These are phyloP conservation scores for Galeopsis tetrahit DNA, from an alignment of 257 asterid species.

Conservation along the genomic window DNA sequence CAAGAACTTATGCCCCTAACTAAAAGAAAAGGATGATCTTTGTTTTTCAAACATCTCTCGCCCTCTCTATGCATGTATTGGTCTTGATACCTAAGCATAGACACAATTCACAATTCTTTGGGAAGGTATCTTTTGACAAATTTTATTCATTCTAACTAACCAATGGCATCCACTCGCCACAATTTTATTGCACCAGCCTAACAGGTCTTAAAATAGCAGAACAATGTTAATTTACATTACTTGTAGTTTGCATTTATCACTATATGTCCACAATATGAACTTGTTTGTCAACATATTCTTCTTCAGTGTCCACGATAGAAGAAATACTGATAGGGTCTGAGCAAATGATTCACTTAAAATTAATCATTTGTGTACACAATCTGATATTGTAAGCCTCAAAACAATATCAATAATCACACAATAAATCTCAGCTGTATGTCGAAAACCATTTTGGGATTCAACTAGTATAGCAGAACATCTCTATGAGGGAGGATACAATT, in stretches of 20 bases:
- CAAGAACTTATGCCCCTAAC: background rate
- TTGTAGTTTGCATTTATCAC: background rate
- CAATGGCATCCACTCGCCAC: background rate
- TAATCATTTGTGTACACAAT: background rate
- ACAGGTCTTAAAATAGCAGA: background rate
- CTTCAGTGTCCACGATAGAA: background rate
- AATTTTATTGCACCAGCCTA: background rate
- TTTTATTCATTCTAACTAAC: background rate
- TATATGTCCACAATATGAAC: background rate
- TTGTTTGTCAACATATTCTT: background rate
- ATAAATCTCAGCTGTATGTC: background rate
- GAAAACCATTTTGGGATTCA: background rate
- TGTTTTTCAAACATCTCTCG: background rate
- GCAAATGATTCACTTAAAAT: background rate
- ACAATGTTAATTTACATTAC: background rate
- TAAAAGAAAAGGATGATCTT: background rate
- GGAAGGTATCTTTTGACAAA: background rate
- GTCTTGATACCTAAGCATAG: background rate
- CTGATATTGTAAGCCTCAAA: background rate
- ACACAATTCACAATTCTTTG: background rate
- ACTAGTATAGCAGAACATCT: background rate
- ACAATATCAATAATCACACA: constrained; percentile 16
- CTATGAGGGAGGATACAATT: background rate
- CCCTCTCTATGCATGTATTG: background rate
- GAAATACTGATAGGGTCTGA: background rate